These are phyloP conservation scores for Entomortierella beljakovae DNA, from an alignment of 192 early-diverging fungal species.

Conservation along the genomic window DNA sequence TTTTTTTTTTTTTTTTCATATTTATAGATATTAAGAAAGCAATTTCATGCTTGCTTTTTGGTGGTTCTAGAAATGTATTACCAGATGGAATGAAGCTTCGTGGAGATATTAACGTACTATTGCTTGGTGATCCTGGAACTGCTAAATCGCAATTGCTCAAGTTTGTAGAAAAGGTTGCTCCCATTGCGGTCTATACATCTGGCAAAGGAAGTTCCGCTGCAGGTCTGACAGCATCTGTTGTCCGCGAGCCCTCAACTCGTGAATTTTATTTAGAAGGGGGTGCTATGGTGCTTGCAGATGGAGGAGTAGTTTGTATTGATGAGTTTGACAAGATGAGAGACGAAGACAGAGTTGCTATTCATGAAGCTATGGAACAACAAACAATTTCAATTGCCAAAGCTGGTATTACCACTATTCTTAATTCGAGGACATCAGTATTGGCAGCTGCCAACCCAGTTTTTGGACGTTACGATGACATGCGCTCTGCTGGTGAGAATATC, in stretches of 20 bases:
- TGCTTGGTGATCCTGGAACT: constrained; percentile 98
- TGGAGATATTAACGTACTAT: constrained; percentile 97
- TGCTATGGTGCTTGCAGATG: constrained; percentile 99
- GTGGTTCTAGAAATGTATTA: constrained; percentile 95
- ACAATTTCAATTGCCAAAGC: constrained; percentile 99
- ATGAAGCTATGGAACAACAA: constrained; percentile 99
- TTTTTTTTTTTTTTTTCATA: background rate
- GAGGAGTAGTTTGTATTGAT: constrained; percentile 99
- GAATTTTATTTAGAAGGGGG: constrained; percentile 99
- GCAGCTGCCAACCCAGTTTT: constrained; percentile 99
- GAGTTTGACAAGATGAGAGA: constrained; percentile 99
- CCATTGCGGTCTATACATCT: constrained; percentile 98
- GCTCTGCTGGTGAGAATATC: constrained; percentile 98
- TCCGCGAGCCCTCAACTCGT: constrained; percentile 89
- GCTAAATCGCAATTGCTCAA: constrained; percentile 99
- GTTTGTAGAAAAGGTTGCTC: constrained; percentile 97
- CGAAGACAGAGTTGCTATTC: constrained; percentile 99
- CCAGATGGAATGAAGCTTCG: constrained; percentile 97
- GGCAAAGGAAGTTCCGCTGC: constrained; percentile 99
- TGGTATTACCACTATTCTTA: constrained; percentile 98
- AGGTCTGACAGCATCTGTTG: constrained; percentile 98
- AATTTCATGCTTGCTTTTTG: constrained; percentile 93
- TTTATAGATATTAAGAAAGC: constrained; percentile 95
- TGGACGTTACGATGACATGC: constrained; percentile 98
- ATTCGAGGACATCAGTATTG: constrained; percentile 95